phyloP scores from a whole-genome alignment of 2,329 filamentous ascomycete species.

The Penicillium sp. region DNA sequence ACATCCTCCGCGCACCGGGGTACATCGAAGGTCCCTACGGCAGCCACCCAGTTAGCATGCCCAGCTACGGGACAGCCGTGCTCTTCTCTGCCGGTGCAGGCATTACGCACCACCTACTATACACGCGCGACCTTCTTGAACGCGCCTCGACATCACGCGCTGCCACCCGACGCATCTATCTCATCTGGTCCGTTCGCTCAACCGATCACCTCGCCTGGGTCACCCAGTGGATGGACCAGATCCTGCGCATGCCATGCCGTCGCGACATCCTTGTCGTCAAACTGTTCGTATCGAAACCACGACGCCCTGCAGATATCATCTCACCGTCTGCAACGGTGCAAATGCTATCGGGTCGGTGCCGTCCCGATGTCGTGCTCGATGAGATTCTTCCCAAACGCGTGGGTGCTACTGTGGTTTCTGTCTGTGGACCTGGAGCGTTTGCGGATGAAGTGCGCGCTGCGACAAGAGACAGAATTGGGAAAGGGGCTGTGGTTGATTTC shows the following conservation, averaged over 20 bases:
- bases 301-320: conserved; percentile 53
- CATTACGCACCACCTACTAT: conserved; percentile 64
- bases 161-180: conserved; percentile 58
- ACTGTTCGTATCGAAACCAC: conserved; percentile 62
- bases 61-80: conserved; percentile 63
- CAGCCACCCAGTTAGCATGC: conserved; percentile 55
- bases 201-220: conserved; percentile 63
- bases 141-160: conserved; percentile 53
- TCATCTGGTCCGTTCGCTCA: conserved; percentile 62
- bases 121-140: conserved; percentile 57
- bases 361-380: conserved; percentile 55
- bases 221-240: conserved; percentile 64
- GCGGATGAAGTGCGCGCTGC: conserved; percentile 60
- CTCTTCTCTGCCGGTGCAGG: conserved; percentile 66
- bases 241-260: conserved; percentile 58
- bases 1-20: conserved; percentile 53
- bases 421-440: conserved; percentile 63
- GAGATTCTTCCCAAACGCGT: conserved; percentile 55
- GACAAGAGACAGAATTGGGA: conserved; percentile 50
- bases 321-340: conserved; percentile 58
- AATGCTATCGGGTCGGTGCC: conserved; percentile 61
- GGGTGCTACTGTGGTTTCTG: conserved; percentile 60
- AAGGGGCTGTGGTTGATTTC: conserved; percentile 58
- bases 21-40: conserved; percentile 64
- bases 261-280: conserved; percentile 59